Conservation (phyloP, 2,329 filamentous ascomycete species). For the Fusarium veterinarium region DNA sequence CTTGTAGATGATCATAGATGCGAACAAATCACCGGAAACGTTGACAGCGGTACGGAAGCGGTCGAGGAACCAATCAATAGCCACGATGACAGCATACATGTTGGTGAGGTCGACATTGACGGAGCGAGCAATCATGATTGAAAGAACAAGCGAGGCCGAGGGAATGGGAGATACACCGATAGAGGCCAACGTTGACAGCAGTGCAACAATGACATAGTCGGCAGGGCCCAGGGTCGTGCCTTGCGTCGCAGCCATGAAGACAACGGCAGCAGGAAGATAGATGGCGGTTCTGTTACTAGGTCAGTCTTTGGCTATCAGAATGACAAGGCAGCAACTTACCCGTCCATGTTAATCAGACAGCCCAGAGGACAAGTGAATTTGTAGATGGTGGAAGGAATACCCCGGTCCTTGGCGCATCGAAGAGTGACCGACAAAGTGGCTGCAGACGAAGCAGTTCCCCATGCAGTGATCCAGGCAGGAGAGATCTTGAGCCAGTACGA, state of each 20-base stretch:
- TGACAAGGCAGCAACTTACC: conserved; percentile 37
- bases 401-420: conserved; percentile 52
- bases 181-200: conserved; percentile 62
- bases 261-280: conserved; percentile 65
- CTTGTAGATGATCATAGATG: conserved; percentile 40
- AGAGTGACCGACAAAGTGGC: conserved; percentile 64
- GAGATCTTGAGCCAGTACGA: conserved; percentile 60
- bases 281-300: conserved; percentile 58
- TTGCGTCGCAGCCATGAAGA: conserved; percentile 64
- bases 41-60: conserved; percentile 65
- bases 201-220: conserved; percentile 61
- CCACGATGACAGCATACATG: conserved; percentile 65
- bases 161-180: conserved; percentile 67
- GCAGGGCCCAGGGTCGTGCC: conserved; percentile 55
- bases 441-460: conserved; percentile 65
- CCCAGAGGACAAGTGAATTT: conserved; percentile 62
- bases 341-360: conserved; percentile 63
- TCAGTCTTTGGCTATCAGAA: neutral
- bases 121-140: conserved; percentile 61
- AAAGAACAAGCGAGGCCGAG: conserved; percentile 62
- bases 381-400: conserved; percentile 56
- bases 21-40: conserved; percentile 62
- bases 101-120: conserved; percentile 59
- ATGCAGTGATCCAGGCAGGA: conserved; percentile 65
- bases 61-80: conserved; percentile 68